Evolutionary conservation across 2,329 filamentous ascomycete species (phyloP), one percentile per base, ranked within the genome.

Genomic region (Xylaria sp.): DNA sequence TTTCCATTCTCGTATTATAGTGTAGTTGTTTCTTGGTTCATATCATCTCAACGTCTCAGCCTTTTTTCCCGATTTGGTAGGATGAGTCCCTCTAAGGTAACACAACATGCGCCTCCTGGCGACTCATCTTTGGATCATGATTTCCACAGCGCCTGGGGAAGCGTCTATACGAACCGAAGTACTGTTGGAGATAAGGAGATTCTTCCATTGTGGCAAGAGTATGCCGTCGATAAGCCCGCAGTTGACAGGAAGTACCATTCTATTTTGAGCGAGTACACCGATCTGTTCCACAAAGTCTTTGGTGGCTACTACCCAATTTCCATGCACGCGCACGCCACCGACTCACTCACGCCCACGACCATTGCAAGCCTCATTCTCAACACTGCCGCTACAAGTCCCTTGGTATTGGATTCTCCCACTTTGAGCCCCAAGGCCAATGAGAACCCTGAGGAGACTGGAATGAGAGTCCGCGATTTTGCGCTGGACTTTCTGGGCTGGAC

Each of bases 131-230:
- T 71, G 0, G 66, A 71, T 25, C 69, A 71, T 35, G 63, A 71
- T 27, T 66, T 71, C 31, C 68, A 71, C 21, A 70, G 64, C 7
- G 66, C 62, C 17, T 68, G 66, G 57, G 69, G 69, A n/a, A 65
- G 62, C 44, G 58, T 70, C 8, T 43, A 70, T 9, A 67, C 63
- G 11, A 70, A 58, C 31, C 65, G 66, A 8, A 68, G 67, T 21
- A 64, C 69, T 8, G 60, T 65, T 19, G 54, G 60, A 1, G 59
- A 70, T 8, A 60, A 62, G 7, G 54, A 60, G 19, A 62, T 58
- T 0, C 63, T 68, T 13, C 63, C 66, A 0, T 31, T 71, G 15
- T 71, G 69, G 69, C 54, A 62, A 25, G 57, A 70, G n/a, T 70
- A 68, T 43, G 58, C 69, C 7, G 62, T 59, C 31, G 65, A 70